Evolutionary conservation across 1,139 yeast species (phyloP), one percentile per base, ranked within the genome.

Genomic region (Martiniozyma asiatica): DNA sequence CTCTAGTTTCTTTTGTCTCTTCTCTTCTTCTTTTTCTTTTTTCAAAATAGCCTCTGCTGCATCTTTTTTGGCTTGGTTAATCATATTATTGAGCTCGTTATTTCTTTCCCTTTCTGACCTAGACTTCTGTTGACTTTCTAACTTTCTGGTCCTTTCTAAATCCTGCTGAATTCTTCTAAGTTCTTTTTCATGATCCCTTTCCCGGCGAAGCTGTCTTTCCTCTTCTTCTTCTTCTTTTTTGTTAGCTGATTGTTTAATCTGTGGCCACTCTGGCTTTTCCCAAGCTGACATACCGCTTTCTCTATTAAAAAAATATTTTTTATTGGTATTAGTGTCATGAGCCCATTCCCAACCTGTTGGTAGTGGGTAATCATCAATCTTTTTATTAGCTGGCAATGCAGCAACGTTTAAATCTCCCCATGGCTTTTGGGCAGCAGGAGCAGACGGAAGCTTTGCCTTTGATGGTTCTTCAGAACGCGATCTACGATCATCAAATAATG

Each of bases 291-390:
- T 42, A 25, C 61, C 59, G 24, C 58, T 51, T 11, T 50, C 59
- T 25, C 66, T 53, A 45, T 77, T 68, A 53, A 59, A 76, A 48
- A 69, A 79, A 48, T 77, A 78, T 5, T 47, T 47, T 6, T 51
- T 51, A 13, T 53, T 50, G 3, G 69, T 48, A 23, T 47, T 51
- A 14, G 58, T 56, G 41, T 68, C 74, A 23, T 50, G 44, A 3
- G 73, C 70, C 48, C 59, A 57, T 35, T 63, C 67, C 77, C 77
- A 69, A 2, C 73, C 73, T 2, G 56, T 58, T 2, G 74, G 74
- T 21, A 69, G 50, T 5, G 54, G 56, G 3, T 43, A 48, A 5
- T 55, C 59, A 17, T 51, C 51, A 12, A 42, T 11, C 11, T 36
- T 39, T 24, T 32, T 35, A 20, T 35, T 37, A 10, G 32, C 35